Evolutionary conservation across 495 filamentous ascomycete genomes (phyloP).

Genomic region (Cenococcum geophilum): DNA sequence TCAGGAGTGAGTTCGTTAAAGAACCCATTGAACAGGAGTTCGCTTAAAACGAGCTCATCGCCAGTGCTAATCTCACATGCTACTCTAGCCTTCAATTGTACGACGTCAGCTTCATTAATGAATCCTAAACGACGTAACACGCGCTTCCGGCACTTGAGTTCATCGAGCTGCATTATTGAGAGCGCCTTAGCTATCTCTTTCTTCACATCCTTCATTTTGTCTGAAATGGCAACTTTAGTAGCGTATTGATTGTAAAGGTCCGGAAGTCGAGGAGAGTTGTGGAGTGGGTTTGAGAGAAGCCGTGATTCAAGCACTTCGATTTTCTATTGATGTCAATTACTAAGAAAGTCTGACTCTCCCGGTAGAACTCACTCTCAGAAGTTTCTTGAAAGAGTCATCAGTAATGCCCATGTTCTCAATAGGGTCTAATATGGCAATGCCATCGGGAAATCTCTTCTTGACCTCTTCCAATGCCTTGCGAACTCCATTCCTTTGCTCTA

Average conservation of each 20-base stretch:
- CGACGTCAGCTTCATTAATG: conserved; percentile 88
- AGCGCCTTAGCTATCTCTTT: conserved; percentile 78
- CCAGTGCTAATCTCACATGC: conserved; percentile 95
- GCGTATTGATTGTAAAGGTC: conserved; percentile 79
- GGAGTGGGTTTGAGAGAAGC: conserved; percentile 78
- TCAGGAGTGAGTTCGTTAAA: conserved; percentile 94
- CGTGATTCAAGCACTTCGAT: conserved; percentile 95
- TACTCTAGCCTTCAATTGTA: conserved; percentile 90
- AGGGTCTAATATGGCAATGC: conserved; percentile 79
- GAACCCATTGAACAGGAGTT: conserved; percentile 92
- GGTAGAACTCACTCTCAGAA: conserved; percentile 59
- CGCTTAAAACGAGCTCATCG: conserved; percentile 84
- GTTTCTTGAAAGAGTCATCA: conserved; percentile 86
- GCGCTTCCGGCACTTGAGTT: conserved; percentile 90
- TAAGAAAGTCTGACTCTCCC: not conserved
- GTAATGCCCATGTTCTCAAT: conserved; percentile 91
- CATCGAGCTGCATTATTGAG: conserved; percentile 84
- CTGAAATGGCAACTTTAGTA: conserved; percentile 64
- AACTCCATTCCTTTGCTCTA: conserved; percentile 56
- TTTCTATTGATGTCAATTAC: conserved; percentile 50
- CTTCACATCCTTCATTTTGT: conserved; percentile 78
- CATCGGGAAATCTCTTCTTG: conserved; percentile 82
- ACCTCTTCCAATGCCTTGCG: conserved; percentile 69
- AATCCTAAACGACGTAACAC: conserved; percentile 95
- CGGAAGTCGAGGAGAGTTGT: conserved; percentile 75